Percentiles rank a stretch among this genome's conserved stretches.
These are phyloP conservation scores for Apiospora hydei DNA, from an alignment of 2,329 filamentous ascomycete species.

Conservation along the genomic window DNA sequence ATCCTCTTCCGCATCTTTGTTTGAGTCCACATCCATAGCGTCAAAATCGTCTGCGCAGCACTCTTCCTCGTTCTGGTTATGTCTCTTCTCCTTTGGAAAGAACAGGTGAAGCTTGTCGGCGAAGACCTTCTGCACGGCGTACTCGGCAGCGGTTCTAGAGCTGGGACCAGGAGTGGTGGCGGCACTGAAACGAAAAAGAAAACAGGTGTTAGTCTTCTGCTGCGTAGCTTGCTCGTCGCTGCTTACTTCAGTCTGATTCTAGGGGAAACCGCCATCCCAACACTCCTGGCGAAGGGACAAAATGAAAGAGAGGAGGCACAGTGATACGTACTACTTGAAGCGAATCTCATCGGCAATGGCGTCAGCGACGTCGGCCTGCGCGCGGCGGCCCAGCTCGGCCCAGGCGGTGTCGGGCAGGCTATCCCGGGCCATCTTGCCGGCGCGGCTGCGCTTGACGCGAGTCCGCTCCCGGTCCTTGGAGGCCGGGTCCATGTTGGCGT, in stretches of 20 bases:
- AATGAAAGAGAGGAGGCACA: too few species aligned
- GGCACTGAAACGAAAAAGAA: not conserved
- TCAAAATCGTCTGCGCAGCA: not conserved
- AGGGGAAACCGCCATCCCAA: too few species aligned
- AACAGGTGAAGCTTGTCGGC: not conserved
- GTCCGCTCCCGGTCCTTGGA: slow-evolving; percentile 21
- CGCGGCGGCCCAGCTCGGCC: not conserved
- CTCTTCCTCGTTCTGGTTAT: not conserved
- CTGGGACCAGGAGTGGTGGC: slow-evolving; percentile 20
- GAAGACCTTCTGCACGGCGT: slow-evolving; percentile 36
- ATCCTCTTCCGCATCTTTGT: not conserved
- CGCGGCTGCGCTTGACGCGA: slow-evolving; percentile 24
- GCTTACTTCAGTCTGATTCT: too few species aligned
- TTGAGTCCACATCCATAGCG: not conserved
- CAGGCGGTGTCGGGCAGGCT: not conserved
- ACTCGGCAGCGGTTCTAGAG: slow-evolving; percentile 12
- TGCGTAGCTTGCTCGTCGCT: too few species aligned
- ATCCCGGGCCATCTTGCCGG: slow-evolving; percentile 21
- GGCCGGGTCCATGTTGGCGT: slow-evolving; percentile 12
- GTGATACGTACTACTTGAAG: not conserved
- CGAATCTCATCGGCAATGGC: not conserved
- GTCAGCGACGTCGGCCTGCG: not conserved
- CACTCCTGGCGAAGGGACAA: too few species aligned
- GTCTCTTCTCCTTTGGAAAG: not conserved
- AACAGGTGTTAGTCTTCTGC: not conserved